Evolutionary conservation across 192 early-diverging fungal species (phyloP).

Genomic region (Phlyctochytrium bullatum): DNA sequence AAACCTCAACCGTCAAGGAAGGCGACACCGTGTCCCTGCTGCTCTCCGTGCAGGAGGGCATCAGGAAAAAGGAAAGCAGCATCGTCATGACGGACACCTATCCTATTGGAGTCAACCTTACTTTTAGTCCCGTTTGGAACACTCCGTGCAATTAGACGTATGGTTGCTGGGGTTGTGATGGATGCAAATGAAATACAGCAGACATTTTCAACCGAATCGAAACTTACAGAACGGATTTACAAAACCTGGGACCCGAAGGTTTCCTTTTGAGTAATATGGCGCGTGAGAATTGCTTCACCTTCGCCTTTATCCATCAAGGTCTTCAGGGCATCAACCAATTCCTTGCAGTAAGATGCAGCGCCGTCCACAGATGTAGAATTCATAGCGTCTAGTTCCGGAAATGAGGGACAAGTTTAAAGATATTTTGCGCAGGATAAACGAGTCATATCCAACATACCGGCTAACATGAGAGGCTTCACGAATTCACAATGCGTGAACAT

Average conservation of each 20-base stretch:
- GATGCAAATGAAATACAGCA: background rate
- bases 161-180: conserved; percentile 12
- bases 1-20: no score
- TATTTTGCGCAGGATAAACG: background rate
- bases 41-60: no score
- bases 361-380: background rate
- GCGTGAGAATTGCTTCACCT: background rate
- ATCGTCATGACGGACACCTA: conserved; percentile 10
- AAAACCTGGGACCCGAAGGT: background rate
- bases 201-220: background rate
- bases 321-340: background rate
- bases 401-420: no score
- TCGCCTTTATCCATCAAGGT: background rate
- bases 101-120: background rate
- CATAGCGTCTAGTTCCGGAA: background rate
- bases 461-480: background rate
- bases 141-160: conserved; percentile 9
- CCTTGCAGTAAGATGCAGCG: background rate
- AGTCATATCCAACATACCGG: background rate
- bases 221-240: background rate
- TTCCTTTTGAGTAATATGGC: background rate
- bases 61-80: no score
- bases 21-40: no score
- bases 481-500: background rate
- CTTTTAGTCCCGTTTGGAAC: background rate